Evolutionary conservation across 441 rosid species (phyloP).

Genomic region (Flueggea neowawraea): DNA sequence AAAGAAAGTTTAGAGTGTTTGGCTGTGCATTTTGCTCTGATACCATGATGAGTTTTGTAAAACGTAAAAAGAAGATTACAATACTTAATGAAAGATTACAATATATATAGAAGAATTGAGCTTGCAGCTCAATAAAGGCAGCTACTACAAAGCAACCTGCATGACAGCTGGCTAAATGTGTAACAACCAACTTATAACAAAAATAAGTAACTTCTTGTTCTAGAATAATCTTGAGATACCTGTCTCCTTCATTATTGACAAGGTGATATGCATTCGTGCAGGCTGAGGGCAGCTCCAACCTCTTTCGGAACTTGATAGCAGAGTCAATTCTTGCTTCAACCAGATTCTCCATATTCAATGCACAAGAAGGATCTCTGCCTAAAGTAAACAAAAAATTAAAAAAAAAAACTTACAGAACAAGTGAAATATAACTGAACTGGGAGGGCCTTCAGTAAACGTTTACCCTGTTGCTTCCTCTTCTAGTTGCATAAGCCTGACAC

Average conservation of each 20-base stretch:
- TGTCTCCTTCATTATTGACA: constrained; percentile 88
- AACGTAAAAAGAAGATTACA: too few relatives aligned
- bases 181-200: too few relatives aligned
- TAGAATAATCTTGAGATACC: too few relatives aligned
- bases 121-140: too few relatives aligned
- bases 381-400: not conserved
- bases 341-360: constrained; percentile 74
- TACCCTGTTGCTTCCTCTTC: constrained; percentile 73
- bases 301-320: constrained; percentile 55
- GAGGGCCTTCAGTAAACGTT: not conserved
- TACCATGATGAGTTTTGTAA: too few relatives aligned
- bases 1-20: too few relatives aligned
- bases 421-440: not conserved
- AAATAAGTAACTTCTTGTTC: too few relatives aligned
- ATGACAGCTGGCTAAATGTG: too few relatives aligned
- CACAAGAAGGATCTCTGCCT: constrained; percentile 72
- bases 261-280: constrained; percentile 83
- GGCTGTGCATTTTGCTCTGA: too few relatives aligned
- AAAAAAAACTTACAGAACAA: not conserved
- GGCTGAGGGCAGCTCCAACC: constrained; percentile 68
- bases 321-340: constrained; percentile 55
- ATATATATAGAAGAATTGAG: too few relatives aligned
- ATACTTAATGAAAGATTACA: too few relatives aligned
- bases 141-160: too few relatives aligned
- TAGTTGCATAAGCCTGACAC: constrained; percentile 91